A percentile compares a stretch with the other conserved stretches of the same genome.
phyloP scores from a whole-genome alignment of 768 basidiomycete species.

The Cystofilobasidium macerans region DNA sequence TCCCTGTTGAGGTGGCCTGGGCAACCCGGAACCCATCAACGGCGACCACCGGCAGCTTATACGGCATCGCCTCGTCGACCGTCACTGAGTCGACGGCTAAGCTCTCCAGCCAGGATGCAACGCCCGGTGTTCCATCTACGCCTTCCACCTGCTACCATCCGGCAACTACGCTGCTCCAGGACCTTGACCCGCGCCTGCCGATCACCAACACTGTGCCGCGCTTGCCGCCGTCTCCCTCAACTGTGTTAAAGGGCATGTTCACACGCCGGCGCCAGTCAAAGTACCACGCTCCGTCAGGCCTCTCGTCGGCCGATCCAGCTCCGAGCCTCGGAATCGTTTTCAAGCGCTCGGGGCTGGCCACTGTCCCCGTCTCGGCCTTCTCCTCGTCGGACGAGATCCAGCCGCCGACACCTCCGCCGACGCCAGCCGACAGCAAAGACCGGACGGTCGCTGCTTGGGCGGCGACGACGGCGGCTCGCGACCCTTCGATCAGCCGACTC shows the following conservation, averaged over 20 bases:
- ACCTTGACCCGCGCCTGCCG: slow-evolving; percentile 1
- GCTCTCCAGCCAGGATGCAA: too few relatives aligned
- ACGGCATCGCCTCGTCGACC: too few relatives aligned
- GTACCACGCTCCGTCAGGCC: background rate
- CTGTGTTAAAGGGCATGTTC: background rate
- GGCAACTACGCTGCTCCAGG: background rate
- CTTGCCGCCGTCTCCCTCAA: background rate
- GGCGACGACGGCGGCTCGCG: background rate
- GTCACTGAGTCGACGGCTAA: too few relatives aligned
- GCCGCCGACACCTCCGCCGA: background rate
- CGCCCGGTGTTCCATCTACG: too few relatives aligned
- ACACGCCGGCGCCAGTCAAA: background rate
- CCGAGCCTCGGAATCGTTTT: background rate
- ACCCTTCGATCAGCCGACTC: background rate
- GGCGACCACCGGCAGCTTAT: too few relatives aligned
- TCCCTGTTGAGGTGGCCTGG: too few relatives aligned
- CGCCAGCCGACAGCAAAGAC: too few relatives aligned
- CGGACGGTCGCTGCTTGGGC: background rate
- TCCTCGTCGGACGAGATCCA: background rate
- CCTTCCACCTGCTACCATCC: too few relatives aligned
- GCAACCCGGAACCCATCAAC: too few relatives aligned
- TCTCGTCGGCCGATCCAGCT: background rate
- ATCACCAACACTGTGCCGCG: background rate
- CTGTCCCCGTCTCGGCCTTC: too few relatives aligned
- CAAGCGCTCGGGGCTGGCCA: background rate